phyloP scores from a whole-genome alignment of 1,284 basidiomycete species.

The Fistulina hepatica region DNA sequence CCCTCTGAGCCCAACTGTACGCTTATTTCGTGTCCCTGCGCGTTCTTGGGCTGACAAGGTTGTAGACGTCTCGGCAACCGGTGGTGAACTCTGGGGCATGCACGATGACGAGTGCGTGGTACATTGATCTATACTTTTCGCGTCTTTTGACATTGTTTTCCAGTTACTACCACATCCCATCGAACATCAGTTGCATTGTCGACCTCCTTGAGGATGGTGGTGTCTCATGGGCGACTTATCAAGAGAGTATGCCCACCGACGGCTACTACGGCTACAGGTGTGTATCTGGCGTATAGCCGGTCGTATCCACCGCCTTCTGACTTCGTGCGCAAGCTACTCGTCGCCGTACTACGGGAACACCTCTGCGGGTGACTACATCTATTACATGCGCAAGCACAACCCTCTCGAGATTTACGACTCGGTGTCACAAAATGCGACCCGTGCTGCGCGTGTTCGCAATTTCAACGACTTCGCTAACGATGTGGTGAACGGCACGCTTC shows the following conservation, averaged over 20 bases:
- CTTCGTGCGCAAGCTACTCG: constrained; percentile 16
- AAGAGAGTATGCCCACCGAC: constrained; percentile 52
- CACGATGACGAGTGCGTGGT: constrained; percentile 29
- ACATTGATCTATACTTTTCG: background rate
- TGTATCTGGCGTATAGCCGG: constrained; percentile 3
- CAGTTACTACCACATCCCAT: constrained; percentile 16
- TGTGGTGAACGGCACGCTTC: constrained; percentile 37
- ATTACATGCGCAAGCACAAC: constrained; percentile 53
- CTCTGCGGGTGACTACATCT: constrained; percentile 29
- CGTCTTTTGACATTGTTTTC: too few species aligned
- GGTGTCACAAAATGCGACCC: constrained; percentile 32
- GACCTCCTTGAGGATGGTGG: constrained; percentile 53
- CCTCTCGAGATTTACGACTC: constrained; percentile 36
- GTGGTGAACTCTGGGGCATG: constrained; percentile 52
- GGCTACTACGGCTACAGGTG: constrained; percentile 35
- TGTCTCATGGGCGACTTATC: constrained; percentile 44
- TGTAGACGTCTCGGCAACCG: constrained; percentile 30
- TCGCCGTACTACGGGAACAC: constrained; percentile 35
- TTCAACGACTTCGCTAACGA: constrained; percentile 53
- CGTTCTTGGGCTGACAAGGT: too few species aligned
- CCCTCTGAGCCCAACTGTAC: constrained; percentile 52
- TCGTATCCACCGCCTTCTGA: background rate
- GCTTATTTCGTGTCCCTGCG: too few species aligned
- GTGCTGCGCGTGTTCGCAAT: constrained; percentile 43
- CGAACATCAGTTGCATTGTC: constrained; percentile 45